A percentile compares a stretch with the other conserved stretches of the same genome.
phyloP scores from a whole-genome alignment of 2,329 filamentous ascomycete species.

The Sclerotinia spermophila region DNA sequence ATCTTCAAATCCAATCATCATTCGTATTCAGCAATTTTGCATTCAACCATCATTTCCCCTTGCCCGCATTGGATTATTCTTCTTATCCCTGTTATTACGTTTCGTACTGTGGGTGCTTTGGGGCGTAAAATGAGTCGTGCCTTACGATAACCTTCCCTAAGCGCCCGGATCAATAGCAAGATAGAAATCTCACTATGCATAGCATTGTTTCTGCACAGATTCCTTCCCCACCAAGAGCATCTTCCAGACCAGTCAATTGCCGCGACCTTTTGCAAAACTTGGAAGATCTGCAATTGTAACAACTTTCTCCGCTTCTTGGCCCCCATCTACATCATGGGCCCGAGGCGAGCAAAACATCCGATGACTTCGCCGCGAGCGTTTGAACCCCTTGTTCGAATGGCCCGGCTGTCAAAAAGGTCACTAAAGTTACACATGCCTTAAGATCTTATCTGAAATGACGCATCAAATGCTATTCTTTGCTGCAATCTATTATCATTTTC shows the following conservation, averaged over 20 bases:
- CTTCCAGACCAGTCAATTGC: slow-evolving; percentile 30
- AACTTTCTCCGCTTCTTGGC: slow-evolving; percentile 6
- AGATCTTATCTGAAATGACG: not conserved
- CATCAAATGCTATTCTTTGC: not conserved
- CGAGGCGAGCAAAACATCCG: not conserved
- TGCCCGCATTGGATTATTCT: slow-evolving; percentile 10
- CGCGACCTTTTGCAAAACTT: slow-evolving; percentile 13
- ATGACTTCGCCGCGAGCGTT: not conserved
- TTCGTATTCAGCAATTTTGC: slow-evolving; percentile 7
- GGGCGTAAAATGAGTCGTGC: slow-evolving; percentile 25
- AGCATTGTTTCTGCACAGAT: slow-evolving; percentile 34
- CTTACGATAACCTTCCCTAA: slow-evolving; percentile 37
- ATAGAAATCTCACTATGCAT: slow-evolving; percentile 29
- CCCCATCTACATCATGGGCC: slow-evolving; percentile 13
- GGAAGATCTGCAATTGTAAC: slow-evolving; percentile 14
- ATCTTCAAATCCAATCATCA: slow-evolving; percentile 24
- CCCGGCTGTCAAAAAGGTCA: not conserved
- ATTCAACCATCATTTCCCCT: not conserved
- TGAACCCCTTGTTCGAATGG: not conserved
- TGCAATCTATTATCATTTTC: not conserved
- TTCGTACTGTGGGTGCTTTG: slow-evolving; percentile 21
- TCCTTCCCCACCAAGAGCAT: slow-evolving; percentile 26
- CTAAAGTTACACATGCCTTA: not conserved
- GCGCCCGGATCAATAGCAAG: slow-evolving; percentile 36
- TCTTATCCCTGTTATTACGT: slow-evolving; percentile 28